Conservation (phyloP, 768 basidiomycete species). For the Amanita exitialis region DNA sequence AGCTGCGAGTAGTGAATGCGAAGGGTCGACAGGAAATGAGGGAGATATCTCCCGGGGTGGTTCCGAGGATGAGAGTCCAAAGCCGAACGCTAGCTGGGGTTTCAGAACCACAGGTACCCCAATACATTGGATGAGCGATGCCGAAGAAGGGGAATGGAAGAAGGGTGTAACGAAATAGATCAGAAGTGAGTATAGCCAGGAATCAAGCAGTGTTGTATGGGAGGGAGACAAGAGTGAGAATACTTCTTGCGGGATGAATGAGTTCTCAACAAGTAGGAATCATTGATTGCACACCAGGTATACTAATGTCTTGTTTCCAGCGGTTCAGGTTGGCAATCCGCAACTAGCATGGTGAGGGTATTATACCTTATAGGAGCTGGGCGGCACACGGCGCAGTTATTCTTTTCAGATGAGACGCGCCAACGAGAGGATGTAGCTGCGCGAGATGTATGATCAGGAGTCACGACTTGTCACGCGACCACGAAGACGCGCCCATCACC, state of each 20-base stretch:
- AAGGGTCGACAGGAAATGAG: conserved; percentile 27
- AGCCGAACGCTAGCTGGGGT: conserved; percentile 7
- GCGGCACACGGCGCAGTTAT: not conserved
- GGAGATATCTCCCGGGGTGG: conserved; percentile 31
- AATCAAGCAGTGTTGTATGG: conserved; percentile 26
- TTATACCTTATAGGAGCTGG: not conserved
- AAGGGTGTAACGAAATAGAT: conserved; percentile 10
- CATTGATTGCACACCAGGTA: conserved; percentile 3
- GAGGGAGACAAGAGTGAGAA: conserved; percentile 35
- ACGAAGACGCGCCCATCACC: no score
- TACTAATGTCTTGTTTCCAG: not conserved
- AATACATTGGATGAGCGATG: conserved; percentile 1
- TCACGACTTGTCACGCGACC: no score
- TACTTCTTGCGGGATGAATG: conserved; percentile 16
- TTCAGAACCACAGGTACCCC: not conserved
- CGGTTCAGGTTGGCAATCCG: not conserved
- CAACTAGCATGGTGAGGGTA: not conserved
- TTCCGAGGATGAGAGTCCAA: conserved; percentile 19
- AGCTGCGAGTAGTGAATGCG: conserved; percentile 15
- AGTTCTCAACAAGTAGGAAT: not conserved
- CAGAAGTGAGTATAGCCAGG: conserved; percentile 5
- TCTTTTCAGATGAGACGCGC: conserved; percentile 30
- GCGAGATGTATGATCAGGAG: conserved; percentile 95
- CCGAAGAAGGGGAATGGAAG: conserved; percentile 1
- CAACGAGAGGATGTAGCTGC: conserved; percentile 83